Conservation (phyloP, 2,329 filamentous ascomycete species). For the Colletotrichum magnum region DNA sequence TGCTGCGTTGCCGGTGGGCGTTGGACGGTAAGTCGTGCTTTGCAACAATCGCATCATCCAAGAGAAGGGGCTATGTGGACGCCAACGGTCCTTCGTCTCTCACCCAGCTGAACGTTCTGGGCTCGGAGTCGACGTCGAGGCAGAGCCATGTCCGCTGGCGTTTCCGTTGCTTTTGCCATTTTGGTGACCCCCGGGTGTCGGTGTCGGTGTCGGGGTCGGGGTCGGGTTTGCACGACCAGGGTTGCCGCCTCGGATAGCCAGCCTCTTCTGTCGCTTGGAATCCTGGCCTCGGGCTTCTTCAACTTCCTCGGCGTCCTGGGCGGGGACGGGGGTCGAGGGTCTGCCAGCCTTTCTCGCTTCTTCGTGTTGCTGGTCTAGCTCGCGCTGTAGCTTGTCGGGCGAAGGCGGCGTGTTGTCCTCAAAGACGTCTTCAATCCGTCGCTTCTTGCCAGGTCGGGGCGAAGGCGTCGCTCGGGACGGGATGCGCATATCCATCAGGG, state of each 20-base stretch:
- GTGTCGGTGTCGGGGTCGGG: not conserved
- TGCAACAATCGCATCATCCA: slow-evolving; percentile 30
- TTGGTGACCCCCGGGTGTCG: not conserved
- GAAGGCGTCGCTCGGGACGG: slow-evolving; percentile 7
- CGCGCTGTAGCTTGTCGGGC: slow-evolving; percentile 31
- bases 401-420: slow-evolving; percentile 29
- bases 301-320: not conserved
- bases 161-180: not conserved
- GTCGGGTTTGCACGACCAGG: not conserved
- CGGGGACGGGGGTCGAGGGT: not conserved
- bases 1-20: slow-evolving; percentile 36
- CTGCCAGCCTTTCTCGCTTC: slow-evolving; percentile 14
- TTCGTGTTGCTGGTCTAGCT: slow-evolving; percentile 36
- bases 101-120: slow-evolving; percentile 4
- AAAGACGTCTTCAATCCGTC: slow-evolving; percentile 28
- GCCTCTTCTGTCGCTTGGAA: slow-evolving; percentile 22
- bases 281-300: not conserved
- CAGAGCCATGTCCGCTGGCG: not conserved
- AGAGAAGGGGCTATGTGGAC: slow-evolving; percentile 3
- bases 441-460: slow-evolving; percentile 19
- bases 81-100: slow-evolving; percentile 1
- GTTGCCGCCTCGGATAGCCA: slow-evolving; percentile 22
- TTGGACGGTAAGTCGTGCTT: slow-evolving; percentile 21
- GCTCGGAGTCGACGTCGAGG: not conserved
- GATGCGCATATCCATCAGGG: slow-evolving; percentile 34